Evolutionary conservation across 371 early-diverging fungal species (phyloP).

Genomic region (Actinomortierella wolfii): DNA sequence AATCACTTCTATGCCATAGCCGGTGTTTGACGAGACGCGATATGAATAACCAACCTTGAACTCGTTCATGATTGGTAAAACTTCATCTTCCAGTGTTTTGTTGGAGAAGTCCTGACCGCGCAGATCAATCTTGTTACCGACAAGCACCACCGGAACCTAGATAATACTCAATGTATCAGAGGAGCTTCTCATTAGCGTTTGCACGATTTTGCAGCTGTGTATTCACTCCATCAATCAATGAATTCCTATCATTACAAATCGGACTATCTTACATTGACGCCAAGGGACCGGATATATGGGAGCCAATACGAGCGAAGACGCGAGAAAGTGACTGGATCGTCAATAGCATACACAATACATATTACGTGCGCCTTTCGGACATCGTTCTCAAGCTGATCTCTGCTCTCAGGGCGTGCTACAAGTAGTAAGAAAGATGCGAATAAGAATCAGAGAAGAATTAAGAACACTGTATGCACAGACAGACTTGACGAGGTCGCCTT

Average conservation of each 20-base stretch:
- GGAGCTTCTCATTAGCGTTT: neutral
- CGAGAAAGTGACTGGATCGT: slow-evolving; percentile 81
- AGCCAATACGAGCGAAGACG: slow-evolving; percentile 90
- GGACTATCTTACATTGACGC: slow-evolving; percentile 90
- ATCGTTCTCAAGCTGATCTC: slow-evolving; percentile 86
- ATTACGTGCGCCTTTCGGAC: slow-evolving; percentile 95
- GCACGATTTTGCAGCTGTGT: neutral
- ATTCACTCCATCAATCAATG: too few species aligned
- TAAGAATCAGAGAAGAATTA: slow-evolving; percentile 2
- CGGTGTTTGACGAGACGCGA: neutral
- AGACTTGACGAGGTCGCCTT: neutral
- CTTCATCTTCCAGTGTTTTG: slow-evolving; percentile 86
- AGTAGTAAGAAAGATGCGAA: slow-evolving; percentile 3
- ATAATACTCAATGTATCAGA: neutral
- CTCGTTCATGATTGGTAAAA: slow-evolving; percentile 96
- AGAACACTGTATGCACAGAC: too few species aligned
- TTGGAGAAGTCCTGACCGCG: slow-evolving; percentile 82
- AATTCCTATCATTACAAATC: too few species aligned
- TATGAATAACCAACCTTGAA: slow-evolving; percentile 69
- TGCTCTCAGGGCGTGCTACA: slow-evolving; percentile 83
- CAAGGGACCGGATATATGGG: slow-evolving; percentile 87
- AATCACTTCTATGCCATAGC: neutral
- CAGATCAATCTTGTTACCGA: slow-evolving; percentile 97
- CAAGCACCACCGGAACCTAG: slow-evolving; percentile 91
- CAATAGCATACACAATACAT: slow-evolving; percentile 93